Evolutionary conservation across 306 rosid genomes (phyloP).

Genomic region (Rosa chinensis): DNA sequence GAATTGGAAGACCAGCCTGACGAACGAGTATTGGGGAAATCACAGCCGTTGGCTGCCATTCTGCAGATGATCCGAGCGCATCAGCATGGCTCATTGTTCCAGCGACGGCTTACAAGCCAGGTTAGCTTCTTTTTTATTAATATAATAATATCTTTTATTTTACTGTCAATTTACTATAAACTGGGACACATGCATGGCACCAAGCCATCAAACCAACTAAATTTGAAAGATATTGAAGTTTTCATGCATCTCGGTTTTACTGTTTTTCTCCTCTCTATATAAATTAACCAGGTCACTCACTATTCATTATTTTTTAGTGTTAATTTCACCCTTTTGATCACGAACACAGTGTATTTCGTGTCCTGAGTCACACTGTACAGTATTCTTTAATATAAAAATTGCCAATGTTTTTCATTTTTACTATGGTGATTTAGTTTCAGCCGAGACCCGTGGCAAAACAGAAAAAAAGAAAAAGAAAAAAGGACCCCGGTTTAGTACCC

Average conservation of each 20-base stretch:
- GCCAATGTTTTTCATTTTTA: no score
- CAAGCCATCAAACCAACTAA: not conserved
- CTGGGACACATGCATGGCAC: not conserved
- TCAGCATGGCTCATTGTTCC: conserved; percentile 55
- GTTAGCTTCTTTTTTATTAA: conserved; percentile 30
- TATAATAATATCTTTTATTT: not conserved
- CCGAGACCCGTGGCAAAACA: not conserved
- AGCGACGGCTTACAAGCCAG: conserved; percentile 77
- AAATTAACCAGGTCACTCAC: no score
- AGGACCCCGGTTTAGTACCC: not conserved
- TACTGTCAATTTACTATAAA: no score
- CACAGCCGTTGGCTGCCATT: conserved; percentile 56
- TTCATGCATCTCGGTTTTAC: not conserved
- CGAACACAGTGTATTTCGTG: no score
- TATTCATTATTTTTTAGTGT: no score
- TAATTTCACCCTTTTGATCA: no score
- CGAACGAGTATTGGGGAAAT: conserved; percentile 32
- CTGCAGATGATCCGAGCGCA: conserved; percentile 58
- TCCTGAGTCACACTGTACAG: no score
- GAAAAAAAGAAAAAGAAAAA: no score
- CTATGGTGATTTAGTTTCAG: no score
- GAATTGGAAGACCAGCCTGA: conserved; percentile 35
- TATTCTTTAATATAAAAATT: no score
- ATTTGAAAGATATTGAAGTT: no score
- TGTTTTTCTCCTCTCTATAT: no score